Conservation (phyloP, 371 early-diverging fungal genomes). For the Syncephalis fuscata region DNA sequence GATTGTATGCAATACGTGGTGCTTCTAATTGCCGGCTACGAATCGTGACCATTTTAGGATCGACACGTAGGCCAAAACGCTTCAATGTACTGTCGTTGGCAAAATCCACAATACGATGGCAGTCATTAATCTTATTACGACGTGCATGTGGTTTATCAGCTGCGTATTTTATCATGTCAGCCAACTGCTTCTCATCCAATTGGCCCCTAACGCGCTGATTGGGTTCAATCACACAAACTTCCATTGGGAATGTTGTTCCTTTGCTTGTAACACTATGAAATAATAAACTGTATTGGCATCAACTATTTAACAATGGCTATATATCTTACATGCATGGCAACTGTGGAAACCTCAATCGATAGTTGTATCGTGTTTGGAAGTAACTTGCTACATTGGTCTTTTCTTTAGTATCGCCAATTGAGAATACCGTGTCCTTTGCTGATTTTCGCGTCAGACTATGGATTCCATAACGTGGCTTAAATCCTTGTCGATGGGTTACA, state of each 20-base stretch:
- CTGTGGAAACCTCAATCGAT: slow-evolving; percentile 47
- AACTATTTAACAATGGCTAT: slow-evolving; percentile 3
- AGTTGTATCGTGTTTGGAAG: slow-evolving; percentile 43
- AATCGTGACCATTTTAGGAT: slow-evolving; percentile 25
- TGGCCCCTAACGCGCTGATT: slow-evolving; percentile 64
- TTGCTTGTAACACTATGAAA: slow-evolving; percentile 8
- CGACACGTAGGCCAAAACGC: slow-evolving; percentile 44
- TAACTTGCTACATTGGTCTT: slow-evolving; percentile 52
- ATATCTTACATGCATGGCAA: slow-evolving; percentile 64
- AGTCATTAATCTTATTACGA: slow-evolving; percentile 31
- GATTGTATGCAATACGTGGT: slow-evolving; percentile 62
- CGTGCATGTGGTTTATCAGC: slow-evolving; percentile 56
- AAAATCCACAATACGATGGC: slow-evolving; percentile 22
- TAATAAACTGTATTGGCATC: no score
- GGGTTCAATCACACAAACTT: slow-evolving; percentile 42
- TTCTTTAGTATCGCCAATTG: slow-evolving; percentile 18
- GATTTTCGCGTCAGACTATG: slow-evolving; percentile 35
- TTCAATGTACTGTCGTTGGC: slow-evolving; percentile 25
- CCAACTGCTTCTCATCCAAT: slow-evolving; percentile 65
- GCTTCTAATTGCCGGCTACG: slow-evolving; percentile 51
- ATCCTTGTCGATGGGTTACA: slow-evolving; percentile 51
- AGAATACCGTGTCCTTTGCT: slow-evolving; percentile 46
- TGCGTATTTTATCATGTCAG: slow-evolving; percentile 80
- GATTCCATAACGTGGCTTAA: slow-evolving; percentile 40
- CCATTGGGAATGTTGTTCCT: slow-evolving; percentile 33